These are phyloP conservation scores for Pythium plurisporium DNA, from an alignment of 352 stramenopile species.

Conservation along the genomic window DNA sequence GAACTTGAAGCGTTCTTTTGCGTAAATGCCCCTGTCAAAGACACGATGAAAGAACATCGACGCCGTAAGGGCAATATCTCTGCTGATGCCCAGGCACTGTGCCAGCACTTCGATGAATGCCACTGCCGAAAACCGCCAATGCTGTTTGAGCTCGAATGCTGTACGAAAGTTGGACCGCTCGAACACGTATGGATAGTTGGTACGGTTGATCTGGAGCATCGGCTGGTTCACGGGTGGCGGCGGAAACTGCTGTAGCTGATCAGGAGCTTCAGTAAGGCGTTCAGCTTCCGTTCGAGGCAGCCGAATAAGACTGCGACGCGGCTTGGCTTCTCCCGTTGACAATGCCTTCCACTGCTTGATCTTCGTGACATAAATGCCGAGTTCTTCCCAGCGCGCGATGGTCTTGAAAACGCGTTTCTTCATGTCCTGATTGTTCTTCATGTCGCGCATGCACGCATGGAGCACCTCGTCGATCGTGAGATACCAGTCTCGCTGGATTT, in stretches of 20 bases:
- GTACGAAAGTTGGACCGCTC: conserved; percentile 55
- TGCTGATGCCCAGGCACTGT: conserved; percentile 57
- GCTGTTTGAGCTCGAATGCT: conserved; percentile 66
- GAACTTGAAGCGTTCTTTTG: conserved; percentile 75
- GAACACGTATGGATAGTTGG: conserved; percentile 71
- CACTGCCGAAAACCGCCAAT: conserved; percentile 76
- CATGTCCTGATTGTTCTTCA: conserved; percentile 57
- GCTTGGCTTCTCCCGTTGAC: conserved; percentile 64
- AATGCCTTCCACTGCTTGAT: conserved; percentile 79
- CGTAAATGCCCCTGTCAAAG: conserved; percentile 79
- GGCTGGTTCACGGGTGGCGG: conserved; percentile 32
- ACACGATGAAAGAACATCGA: conserved; percentile 78
- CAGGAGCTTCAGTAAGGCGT: conserved; percentile 54
- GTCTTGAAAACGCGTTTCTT: conserved; percentile 82
- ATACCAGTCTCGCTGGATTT: conserved; percentile 75
- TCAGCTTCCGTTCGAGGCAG: conserved; percentile 63
- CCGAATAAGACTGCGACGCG: conserved; percentile 40
- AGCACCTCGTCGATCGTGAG: conserved; percentile 77
- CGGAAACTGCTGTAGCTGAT: conserved; percentile 77
- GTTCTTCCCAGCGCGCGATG: conserved; percentile 78
- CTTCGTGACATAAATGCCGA: conserved; percentile 71
- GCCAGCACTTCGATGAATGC: conserved; percentile 80
- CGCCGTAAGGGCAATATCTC: conserved; percentile 67
- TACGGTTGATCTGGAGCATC: conserved; percentile 60
- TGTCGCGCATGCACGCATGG: conserved; percentile 64